phyloP scores from a whole-genome alignment of 805 yeast genomes.

The Pachysolen tannophilus region DNA sequence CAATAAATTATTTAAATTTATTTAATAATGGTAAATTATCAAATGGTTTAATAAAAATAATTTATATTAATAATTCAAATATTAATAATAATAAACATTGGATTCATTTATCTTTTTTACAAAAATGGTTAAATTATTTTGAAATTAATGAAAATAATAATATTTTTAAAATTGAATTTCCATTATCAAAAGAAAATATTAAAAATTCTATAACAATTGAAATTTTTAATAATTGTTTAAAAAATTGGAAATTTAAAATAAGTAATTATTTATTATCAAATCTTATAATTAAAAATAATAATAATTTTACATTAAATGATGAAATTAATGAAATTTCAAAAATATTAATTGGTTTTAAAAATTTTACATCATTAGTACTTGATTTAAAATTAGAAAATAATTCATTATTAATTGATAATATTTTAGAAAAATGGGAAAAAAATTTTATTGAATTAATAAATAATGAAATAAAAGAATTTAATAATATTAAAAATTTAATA shows the following conservation, averaged over 20 bases:
- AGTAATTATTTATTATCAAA: conserved; percentile 8
- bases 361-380: conserved; percentile 22
- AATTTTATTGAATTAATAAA: conserved; percentile 11
- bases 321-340: conserved; percentile 13
- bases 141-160: conserved; percentile 12
- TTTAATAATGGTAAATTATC: conserved; percentile 19
- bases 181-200: conserved; percentile 12
- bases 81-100: conserved; percentile 16
- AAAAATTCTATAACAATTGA: conserved; percentile 9
- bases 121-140: conserved; percentile 22
- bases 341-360: conserved; percentile 19
- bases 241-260: conserved; percentile 16
- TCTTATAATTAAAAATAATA: no score
- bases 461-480: conserved; percentile 12
- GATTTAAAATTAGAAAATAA: conserved; percentile 1
- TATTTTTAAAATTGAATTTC: no score
- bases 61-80: conserved; percentile 11
- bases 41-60: conserved; percentile 13
- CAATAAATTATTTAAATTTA: conserved; percentile 17
- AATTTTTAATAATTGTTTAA: conserved; percentile 6
- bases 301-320: conserved; percentile 9
- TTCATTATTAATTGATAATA: conserved; percentile 9
- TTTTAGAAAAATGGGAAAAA: conserved; percentile 15
- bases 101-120: conserved; percentile 17
- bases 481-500: conserved; percentile 13